These are phyloP conservation scores for Macrophomina phaseolina DNA, from an alignment of 2,329 filamentous ascomycete genomes.

Conservation along the genomic window DNA sequence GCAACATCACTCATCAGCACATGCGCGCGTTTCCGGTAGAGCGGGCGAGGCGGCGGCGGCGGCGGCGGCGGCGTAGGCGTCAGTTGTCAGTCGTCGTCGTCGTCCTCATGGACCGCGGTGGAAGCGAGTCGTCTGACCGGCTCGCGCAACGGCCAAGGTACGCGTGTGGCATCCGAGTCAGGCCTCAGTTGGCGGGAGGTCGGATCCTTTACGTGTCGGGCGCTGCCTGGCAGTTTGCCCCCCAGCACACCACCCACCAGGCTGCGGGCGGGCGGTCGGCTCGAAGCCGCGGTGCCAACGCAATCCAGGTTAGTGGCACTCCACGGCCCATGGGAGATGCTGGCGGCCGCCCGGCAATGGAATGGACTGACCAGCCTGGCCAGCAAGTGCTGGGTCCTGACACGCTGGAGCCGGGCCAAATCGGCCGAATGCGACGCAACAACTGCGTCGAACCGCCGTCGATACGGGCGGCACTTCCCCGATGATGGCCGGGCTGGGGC, in stretches of 20 bases:
- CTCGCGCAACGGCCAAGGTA: constrained; percentile 17
- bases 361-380: constrained; percentile 20
- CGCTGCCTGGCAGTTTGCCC: constrained; percentile 14
- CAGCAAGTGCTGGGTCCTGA: constrained; percentile 2
- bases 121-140: constrained; percentile 21
- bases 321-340: constrained; percentile 1
- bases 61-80: not conserved
- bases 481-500: constrained; percentile 18
- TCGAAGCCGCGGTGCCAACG: constrained; percentile 22
- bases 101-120: not conserved
- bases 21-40: constrained; percentile 15
- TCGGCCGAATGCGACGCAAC: constrained; percentile 18
- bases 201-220: constrained; percentile 24
- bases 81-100: too few species aligned
- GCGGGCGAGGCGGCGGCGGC: not conserved
- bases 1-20: not conserved
- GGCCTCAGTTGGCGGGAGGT: not conserved
- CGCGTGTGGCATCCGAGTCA: constrained; percentile 17
- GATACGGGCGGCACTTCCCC: constrained; percentile 14
- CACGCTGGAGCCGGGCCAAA: constrained; percentile 12
- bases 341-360: constrained; percentile 16
- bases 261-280: constrained; percentile 21
- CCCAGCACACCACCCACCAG: not conserved
- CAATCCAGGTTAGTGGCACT: constrained; percentile 14
- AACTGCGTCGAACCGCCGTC: constrained; percentile 7